phyloP scores from a whole-genome alignment of 495 filamentous ascomycete species.

The Penicillium herquei region DNA sequence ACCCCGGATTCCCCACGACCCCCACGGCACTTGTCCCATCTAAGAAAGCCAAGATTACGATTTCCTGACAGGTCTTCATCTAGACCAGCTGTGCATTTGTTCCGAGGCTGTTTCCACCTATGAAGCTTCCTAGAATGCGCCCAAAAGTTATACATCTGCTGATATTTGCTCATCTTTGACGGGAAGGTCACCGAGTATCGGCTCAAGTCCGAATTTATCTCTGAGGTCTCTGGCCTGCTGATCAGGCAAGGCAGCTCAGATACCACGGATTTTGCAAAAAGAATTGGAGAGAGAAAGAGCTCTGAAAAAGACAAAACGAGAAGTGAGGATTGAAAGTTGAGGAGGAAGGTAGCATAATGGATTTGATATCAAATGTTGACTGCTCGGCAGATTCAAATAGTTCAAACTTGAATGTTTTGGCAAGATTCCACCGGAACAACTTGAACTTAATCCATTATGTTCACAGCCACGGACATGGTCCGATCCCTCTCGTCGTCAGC shows the following conservation, averaged over 20 bases:
- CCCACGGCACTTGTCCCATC: constrained; percentile 16
- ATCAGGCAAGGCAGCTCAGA: no score
- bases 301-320: no score
- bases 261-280: no score
- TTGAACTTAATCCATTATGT: not conserved
- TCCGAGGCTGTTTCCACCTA: constrained; percentile 6
- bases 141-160: not conserved
- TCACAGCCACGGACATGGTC: not conserved
- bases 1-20: constrained; percentile 18
- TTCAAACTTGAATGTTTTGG: not conserved
- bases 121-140: not conserved
- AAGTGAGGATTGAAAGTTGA: not conserved
- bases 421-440: not conserved
- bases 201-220: constrained; percentile 15
- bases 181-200: constrained; percentile 16
- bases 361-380: not conserved
- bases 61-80: constrained; percentile 2
- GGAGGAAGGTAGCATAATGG: not conserved
- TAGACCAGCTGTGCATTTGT: not conserved
- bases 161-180: not conserved
- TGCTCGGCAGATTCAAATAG: not conserved
- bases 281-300: no score
- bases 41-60: not conserved
- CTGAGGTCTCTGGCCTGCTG: no score
- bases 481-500: constrained; percentile 8